Evolutionary conservation across 169 alveolate genomes (phyloP), one percentile per base, ranked within the genome.

Genomic region (Plasmodium reichenowi): DNA sequence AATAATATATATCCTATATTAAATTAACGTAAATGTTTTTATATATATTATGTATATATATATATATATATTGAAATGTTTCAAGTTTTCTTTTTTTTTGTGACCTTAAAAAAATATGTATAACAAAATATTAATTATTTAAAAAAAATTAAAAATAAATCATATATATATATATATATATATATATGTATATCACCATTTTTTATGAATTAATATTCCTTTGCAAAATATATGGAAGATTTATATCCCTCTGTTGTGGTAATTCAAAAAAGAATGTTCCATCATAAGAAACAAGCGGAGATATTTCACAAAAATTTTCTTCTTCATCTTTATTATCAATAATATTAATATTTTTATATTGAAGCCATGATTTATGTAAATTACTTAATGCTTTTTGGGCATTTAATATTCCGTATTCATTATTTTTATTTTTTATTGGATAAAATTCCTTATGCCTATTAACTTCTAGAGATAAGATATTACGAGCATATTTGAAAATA

Each of bases 401-500:
- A 26, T 54, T 68, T 17, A 68, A 29, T 26, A 83, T 68, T 32
- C 67, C 24, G 48, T 68, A 56, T 5, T 72, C 91, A 1, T 83
- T 68, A 9, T 52, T 60, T 60, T 83, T 83, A 58, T 29, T 29
- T 83, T 83, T 83, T 83, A 83, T 54, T 67, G 91, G 91, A 68
- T 12, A 29, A 68, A 83, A 83, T 68, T 83, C 91, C 12, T 68
- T 29, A 4, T 83, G 59, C 12, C 83, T 29, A 15, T 72, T 56
- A 52, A 83, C 72, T 58, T 83, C 91, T 43, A 45, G 58, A 13
- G 91, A 68, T 83, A 83, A 58, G 13, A 90, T 66, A 60, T 71
- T 89, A 20, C 63, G 52, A n/a, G 96, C 91, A 43, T 90, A 92
- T 70, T 88, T 75, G 67, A 94, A 87, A 26, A 94, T 59, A 54